Conservation (phyloP, 148 eudicot genomes). For the Silene uniflora region DNA sequence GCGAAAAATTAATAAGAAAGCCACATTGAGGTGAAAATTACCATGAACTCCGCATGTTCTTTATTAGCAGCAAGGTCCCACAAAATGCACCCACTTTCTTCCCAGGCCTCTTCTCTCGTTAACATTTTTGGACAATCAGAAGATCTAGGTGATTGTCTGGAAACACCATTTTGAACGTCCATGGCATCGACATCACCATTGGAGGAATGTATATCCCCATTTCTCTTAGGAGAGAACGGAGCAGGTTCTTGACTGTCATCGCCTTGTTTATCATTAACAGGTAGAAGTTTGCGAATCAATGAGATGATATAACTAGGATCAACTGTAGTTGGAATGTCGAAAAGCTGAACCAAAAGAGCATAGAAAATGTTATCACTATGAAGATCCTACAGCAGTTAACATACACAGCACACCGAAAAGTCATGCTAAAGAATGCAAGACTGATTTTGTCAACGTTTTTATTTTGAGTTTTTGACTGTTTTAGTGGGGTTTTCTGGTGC, state of each 20-base stretch:
- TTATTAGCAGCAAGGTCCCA: conserved; percentile 94
- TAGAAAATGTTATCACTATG: background rate
- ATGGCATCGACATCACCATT: conserved; percentile 35
- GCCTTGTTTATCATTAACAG: conserved; percentile 34
- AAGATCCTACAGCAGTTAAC: conserved; percentile 5
- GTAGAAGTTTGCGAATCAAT: conserved; percentile 81
- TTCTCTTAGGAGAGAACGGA: conserved; percentile 23
- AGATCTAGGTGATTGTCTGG: conserved; percentile 18
- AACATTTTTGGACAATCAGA: conserved; percentile 24
- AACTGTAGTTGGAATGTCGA: conserved; percentile 82
- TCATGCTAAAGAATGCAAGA: background rate
- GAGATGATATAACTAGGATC: conserved; percentile 91
- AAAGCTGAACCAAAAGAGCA: conserved; percentile 41
- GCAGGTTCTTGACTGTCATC: conserved; percentile 23
- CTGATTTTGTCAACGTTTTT: background rate
- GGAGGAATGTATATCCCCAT: conserved; percentile 27
- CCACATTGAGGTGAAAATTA: conserved; percentile 21
- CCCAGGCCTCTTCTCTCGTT: conserved; percentile 64
- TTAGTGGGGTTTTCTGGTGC: background rate
- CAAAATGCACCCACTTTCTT: conserved; percentile 82
- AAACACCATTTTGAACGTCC: conserved; percentile 36
- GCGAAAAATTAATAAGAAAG: background rate
- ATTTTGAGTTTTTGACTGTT: background rate
- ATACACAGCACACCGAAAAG: conserved; percentile 7
- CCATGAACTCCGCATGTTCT: conserved; percentile 88